These are phyloP conservation scores for Solanum phureja DNA, from an alignment of 257 asterid genomes.

Conservation along the genomic window DNA sequence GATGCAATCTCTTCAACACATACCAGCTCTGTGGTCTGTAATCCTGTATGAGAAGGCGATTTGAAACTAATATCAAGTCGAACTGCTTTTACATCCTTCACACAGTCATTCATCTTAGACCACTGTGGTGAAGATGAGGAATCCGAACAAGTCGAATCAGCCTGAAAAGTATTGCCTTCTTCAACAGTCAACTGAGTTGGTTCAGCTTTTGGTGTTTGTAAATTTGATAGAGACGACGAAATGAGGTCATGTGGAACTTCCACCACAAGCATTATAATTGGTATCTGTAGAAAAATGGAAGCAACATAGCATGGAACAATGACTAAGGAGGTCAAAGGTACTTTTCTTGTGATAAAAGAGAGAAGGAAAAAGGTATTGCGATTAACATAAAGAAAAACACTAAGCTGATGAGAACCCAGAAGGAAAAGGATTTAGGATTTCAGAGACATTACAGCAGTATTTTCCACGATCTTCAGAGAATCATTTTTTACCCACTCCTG, in stretches of 20 bases:
- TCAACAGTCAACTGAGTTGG: conserved; percentile 31
- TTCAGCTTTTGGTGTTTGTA: conserved; percentile 41
- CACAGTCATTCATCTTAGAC: conserved; percentile 26
- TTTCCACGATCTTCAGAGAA: conserved; percentile 99
- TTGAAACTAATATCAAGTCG: conserved; percentile 97
- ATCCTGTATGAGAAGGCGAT: conserved; percentile 95
- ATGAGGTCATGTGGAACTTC: conserved; percentile 85
- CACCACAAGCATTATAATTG: conserved; percentile 97
- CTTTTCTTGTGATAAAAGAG: not conserved
- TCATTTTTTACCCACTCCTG: conserved; percentile 99
- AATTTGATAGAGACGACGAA: conserved; percentile 38
- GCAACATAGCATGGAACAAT: not conserved
- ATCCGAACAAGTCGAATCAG: conserved; percentile 36
- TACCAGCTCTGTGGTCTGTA: conserved; percentile 98
- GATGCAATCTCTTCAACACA: conserved; percentile 2
- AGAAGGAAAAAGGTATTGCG: not conserved
- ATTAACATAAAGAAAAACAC: not conserved
- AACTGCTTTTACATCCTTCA: conserved; percentile 61
- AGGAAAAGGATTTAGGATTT: no score
- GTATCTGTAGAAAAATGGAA: conserved; percentile 50
- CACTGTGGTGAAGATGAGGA: conserved; percentile 29
- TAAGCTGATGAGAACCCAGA: no score
- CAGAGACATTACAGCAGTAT: conserved; percentile 78
- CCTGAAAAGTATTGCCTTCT: conserved; percentile 34
- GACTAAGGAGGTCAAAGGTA: not conserved